A percentile compares a stretch with the other conserved stretches of the same genome.
These are phyloP conservation scores for Camelina hispida DNA, from an alignment of 345 rosid genomes.

Conservation along the genomic window DNA sequence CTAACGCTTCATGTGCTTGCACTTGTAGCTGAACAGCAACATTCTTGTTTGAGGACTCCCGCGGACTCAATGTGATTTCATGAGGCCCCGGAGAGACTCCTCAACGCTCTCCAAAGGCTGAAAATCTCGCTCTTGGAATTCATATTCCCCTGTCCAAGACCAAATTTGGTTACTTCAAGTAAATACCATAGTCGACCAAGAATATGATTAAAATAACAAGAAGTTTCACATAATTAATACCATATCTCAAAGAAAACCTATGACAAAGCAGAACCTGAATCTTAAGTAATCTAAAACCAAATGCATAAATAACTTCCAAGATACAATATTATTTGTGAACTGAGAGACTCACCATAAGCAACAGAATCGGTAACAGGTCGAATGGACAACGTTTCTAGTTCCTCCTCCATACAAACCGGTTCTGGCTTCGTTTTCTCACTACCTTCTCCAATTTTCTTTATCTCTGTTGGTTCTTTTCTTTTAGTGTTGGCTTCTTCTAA, in stretches of 20 bases:
- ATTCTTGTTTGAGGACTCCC: slow-evolving; percentile 32
- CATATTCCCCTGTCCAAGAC: slow-evolving; percentile 7
- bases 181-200: background rate
- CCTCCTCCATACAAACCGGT: slow-evolving; percentile 31
- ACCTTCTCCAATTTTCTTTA: slow-evolving; percentile 16
- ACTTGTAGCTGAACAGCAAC: background rate
- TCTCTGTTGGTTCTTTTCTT: slow-evolving; percentile 13
- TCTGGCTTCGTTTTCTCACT: slow-evolving; percentile 45
- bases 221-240: slow-evolving; percentile 4
- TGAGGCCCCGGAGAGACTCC: background rate
- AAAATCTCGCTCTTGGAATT: background rate
- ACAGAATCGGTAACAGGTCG: background rate
- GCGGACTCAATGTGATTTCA: slow-evolving; percentile 27
- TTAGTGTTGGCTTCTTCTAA: slow-evolving; percentile 16
- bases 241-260: too few species aligned
- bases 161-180: slow-evolving; percentile 19
- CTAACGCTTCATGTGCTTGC: slow-evolving; percentile 2
- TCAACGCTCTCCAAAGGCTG: slow-evolving; percentile 4
- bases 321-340: slow-evolving; percentile 20
- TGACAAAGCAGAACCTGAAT: slow-evolving; percentile 6
- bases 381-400: slow-evolving; percentile 4
- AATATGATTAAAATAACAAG: background rate
- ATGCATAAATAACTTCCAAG: background rate
- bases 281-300: slow-evolving; percentile 9
- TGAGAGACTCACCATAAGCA: slow-evolving; percentile 25